A percentile compares a stretch with the other conserved stretches of the same genome.
Evolutionary conservation across 805 yeast genomes (phyloP).

Genomic region (Kodamaea leandrae): DNA sequence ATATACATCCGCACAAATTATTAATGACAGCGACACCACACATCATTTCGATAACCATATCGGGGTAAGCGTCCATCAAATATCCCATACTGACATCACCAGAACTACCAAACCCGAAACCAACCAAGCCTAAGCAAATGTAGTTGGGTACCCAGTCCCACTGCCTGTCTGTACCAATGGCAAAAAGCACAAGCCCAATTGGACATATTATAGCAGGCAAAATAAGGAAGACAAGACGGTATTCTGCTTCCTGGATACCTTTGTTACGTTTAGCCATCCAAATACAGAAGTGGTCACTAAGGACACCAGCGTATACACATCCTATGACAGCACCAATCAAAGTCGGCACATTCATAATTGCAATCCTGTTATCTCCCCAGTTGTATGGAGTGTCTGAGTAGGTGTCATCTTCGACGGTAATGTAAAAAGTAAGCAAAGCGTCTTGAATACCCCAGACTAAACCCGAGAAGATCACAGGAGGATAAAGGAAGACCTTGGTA

Average conservation of each 20-base stretch:
- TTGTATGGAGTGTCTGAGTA: conserved; percentile 67
- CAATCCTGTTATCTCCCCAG: conserved; percentile 64
- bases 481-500: conserved; percentile 58
- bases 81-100: conserved; percentile 71
- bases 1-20: conserved; percentile 61
- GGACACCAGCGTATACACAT: conserved; percentile 59
- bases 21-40: conserved; percentile 65
- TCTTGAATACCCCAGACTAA: conserved; percentile 81
- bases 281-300: conserved; percentile 59
- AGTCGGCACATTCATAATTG: conserved; percentile 72
- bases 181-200: conserved; percentile 61
- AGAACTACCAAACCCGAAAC: conserved; percentile 67
- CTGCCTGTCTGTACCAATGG: conserved; percentile 58
- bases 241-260: conserved; percentile 66
- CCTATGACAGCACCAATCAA: conserved; percentile 65
- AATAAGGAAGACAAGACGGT: conserved; percentile 54
- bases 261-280: conserved; percentile 59
- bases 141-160: conserved; percentile 55
- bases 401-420: conserved; percentile 68
- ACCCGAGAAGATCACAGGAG: conserved; percentile 65
- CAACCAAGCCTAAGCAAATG: conserved; percentile 61
- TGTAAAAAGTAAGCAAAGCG: conserved; percentile 69
- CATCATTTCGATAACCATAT: conserved; percentile 68
- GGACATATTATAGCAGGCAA: conserved; percentile 59
- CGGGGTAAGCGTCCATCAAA: conserved; percentile 67